Conservation (phyloP, 768 basidiomycete genomes). For the Amanita exitialis region DNA sequence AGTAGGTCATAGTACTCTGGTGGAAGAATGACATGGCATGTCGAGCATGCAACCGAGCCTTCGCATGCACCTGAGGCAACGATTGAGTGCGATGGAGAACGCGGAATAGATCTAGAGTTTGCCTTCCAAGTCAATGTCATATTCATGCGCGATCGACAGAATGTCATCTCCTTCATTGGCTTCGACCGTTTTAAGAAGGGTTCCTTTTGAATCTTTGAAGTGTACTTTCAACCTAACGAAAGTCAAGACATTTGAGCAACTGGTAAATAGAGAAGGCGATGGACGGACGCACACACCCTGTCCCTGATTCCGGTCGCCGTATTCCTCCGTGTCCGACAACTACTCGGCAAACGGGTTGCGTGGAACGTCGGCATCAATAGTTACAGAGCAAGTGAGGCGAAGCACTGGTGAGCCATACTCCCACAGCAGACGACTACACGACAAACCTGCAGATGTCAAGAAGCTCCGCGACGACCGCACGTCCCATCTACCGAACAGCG, state of each 20-base stretch:
- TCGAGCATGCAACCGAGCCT: constrained; percentile 93
- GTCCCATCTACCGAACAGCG: not conserved
- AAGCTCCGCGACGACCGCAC: not conserved
- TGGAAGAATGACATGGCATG: constrained; percentile 87
- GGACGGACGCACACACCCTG: constrained; percentile 15
- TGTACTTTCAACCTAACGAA: constrained; percentile 71
- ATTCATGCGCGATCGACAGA: constrained; percentile 84
- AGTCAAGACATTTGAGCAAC: not conserved
- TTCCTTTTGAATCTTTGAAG: constrained; percentile 85
- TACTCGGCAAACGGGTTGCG: not conserved
- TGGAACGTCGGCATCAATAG: not conserved
- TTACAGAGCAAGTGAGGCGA: not conserved
- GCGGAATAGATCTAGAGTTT: constrained; percentile 13
- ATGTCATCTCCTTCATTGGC: constrained; percentile 93
- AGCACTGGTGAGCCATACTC: not conserved
- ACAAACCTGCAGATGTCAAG: constrained; percentile 1
- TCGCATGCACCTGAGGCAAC: constrained; percentile 78
- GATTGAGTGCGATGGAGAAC: not conserved
- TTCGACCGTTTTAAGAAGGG: constrained; percentile 77
- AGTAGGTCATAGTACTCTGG: constrained; percentile 77
- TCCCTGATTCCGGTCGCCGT: constrained; percentile 17
- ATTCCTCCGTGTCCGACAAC: constrained; percentile 13
- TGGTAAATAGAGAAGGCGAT: not conserved
- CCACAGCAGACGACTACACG: not conserved
- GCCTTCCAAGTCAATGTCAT: constrained; percentile 96